Conservation (phyloP, 352 stramenopile species). For the Pythium scleroteichum region DNA sequence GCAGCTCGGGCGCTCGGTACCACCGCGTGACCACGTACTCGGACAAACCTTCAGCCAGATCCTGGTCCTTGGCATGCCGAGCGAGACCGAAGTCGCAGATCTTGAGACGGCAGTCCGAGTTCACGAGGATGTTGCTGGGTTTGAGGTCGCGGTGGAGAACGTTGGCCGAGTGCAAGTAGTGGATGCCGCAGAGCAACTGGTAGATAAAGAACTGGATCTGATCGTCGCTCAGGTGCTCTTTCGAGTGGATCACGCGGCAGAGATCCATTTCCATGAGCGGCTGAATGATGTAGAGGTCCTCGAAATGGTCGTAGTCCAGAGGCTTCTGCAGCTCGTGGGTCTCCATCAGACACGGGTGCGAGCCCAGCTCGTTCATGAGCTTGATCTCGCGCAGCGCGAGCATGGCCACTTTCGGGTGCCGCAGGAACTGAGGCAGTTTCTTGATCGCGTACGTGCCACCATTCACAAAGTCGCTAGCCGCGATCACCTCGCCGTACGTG, state of each 20-base stretch:
- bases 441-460: slow-evolving; percentile 89
- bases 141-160: slow-evolving; percentile 97
- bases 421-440: slow-evolving; percentile 84
- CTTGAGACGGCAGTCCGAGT: slow-evolving; percentile 90
- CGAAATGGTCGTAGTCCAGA: slow-evolving; percentile 88
- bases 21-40: slow-evolving; percentile 95
- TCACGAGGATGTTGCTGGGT: slow-evolving; percentile 97
- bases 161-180: slow-evolving; percentile 96
- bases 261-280: slow-evolving; percentile 98
- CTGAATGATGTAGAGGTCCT: slow-evolving; percentile 98
- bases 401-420: slow-evolving; percentile 82
- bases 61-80: slow-evolving; percentile 72
- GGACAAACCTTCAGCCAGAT: slow-evolving; percentile 82
- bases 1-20: slow-evolving; percentile 87
- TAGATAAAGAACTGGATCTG: slow-evolving; percentile 97
- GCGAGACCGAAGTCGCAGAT: slow-evolving; percentile 92
- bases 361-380: slow-evolving; percentile 83
- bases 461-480: slow-evolving; percentile 82
- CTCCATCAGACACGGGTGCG: slow-evolving; percentile 77
- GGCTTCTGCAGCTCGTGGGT: slow-evolving; percentile 84
- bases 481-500: slow-evolving; percentile 91
- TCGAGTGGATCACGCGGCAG: slow-evolving; percentile 86
- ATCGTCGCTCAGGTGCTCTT: slow-evolving; percentile 90
- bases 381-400: slow-evolving; percentile 87
- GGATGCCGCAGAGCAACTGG: slow-evolving; percentile 93